These are phyloP conservation scores for Pyrenophora teres DNA, from an alignment of 2,329 filamentous ascomycete species.

Conservation along the genomic window DNA sequence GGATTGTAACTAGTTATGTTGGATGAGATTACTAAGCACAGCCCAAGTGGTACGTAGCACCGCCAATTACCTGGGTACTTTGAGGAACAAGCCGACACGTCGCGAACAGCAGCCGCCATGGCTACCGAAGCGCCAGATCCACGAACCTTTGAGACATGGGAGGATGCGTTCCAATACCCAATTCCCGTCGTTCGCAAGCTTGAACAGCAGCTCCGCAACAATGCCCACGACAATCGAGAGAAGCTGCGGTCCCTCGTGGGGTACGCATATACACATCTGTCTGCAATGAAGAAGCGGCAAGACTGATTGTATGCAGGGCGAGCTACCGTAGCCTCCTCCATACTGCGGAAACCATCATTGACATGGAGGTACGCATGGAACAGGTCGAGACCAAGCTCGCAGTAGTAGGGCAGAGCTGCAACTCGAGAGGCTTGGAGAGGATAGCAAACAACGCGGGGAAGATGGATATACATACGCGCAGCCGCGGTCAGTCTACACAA, in stretches of 20 bases:
- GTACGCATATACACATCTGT: conserved; percentile 49
- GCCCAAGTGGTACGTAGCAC: conserved; percentile 10
- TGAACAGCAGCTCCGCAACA: conserved; percentile 66
- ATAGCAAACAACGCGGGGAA: conserved; percentile 65
- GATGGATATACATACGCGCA: conserved; percentile 51
- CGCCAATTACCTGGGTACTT: neutral
- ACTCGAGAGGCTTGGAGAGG: conserved; percentile 69
- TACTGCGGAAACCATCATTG: conserved; percentile 90
- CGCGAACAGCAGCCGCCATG: conserved; percentile 45
- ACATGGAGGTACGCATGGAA: conserved; percentile 81
- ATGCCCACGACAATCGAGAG: conserved; percentile 67
- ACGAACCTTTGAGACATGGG: conserved; percentile 62
- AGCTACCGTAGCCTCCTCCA: conserved; percentile 87
- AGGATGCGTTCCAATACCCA: conserved; percentile 70
- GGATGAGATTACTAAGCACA: conserved; percentile 20
- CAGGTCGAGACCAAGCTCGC: conserved; percentile 72
- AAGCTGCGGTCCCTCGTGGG: conserved; percentile 70
- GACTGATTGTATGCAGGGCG: conserved; percentile 50
- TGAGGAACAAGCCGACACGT: conserved; percentile 1
- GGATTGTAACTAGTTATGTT: too few relatives aligned
- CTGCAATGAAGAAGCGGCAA: neutral
- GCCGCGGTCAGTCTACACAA: conserved; percentile 43
- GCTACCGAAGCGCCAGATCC: conserved; percentile 62
- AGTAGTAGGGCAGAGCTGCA: conserved; percentile 76
- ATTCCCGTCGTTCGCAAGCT: conserved; percentile 66